Base-by-base conservation (phyloP, 1,284 basidiomycete genomes). In the Cutaneotrichosporon cavernicola region DNA sequence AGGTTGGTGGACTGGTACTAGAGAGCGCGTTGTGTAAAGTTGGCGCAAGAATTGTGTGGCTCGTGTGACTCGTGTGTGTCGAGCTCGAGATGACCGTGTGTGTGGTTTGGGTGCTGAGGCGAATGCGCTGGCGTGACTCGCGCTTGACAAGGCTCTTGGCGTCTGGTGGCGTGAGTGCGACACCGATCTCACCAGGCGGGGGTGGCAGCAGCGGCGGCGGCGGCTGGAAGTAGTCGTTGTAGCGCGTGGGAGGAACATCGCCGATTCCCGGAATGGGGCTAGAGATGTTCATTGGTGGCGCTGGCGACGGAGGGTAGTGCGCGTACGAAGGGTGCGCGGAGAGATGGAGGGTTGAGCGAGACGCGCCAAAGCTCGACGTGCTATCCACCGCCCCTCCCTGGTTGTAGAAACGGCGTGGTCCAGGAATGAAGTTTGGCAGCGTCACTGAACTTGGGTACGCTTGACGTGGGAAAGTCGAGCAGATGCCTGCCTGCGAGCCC, bases 351-450 rank as follows among this genome's bases (percentile, higher is more conserved):
- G 49, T 30, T 4, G 49, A 50, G 22, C 49, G 51, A 30, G 51
- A 53, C 51, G 51, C 31, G 16, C 51, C 51, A n/a, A 53, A 53
- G 6, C 51, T 53, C 51, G 51, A 53, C 18, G 51, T 53, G 18
- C 26, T 31, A 14, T 31, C 30, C 2, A 14, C 51, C 2, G 51
- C 51, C 0, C 31, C 51, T 5, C 51, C 51, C 9, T 34, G 31
- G 5, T n/a, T 32, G 51, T 53, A 53, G 31, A 53, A 32, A 6
- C 50, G 11, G 2, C 18, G 26, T 18, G 31, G 51, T 6, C 51
- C 51, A 5, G 51, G 51, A 30, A 53, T n/a, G 51, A 53, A 53
- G 31, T 53, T 32, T 31, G 51, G 51, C 30, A 53, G 51, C 4
- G 30, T 32, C 30, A 53, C 51, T 16, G 51, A 53, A 16, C 51